Evolutionary conservation across 441 rosid genomes (phyloP).

Genomic region (Hura crepitans): DNA sequence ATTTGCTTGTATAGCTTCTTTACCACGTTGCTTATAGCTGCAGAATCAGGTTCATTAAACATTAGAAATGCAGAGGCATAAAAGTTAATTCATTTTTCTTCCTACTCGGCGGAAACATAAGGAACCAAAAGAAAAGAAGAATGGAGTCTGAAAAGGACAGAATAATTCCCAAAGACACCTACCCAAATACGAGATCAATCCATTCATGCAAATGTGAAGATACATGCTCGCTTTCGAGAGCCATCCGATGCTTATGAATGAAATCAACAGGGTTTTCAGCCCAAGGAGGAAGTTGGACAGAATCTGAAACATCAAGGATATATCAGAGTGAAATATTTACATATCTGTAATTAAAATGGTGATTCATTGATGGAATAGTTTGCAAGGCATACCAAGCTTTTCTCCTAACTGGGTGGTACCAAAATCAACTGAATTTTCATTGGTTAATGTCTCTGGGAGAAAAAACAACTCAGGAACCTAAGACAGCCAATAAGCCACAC

Average conservation of each 20-base stretch:
- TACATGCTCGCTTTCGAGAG: constrained; percentile 96
- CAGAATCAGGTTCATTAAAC: constrained; percentile 30
- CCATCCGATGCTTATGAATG: constrained; percentile 90
- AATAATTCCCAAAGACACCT: constrained; percentile 26
- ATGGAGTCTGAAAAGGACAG: constrained; percentile 16
- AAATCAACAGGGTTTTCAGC: constrained; percentile 92
- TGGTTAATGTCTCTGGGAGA: constrained; percentile 90
- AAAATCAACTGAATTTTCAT: constrained; percentile 82
- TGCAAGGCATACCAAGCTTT: constrained; percentile 69
- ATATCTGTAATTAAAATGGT: not conserved
- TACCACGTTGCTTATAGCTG: constrained; percentile 98
- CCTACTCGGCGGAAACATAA: constrained; percentile 6
- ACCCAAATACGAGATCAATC: constrained; percentile 99
- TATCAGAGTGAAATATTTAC: constrained; percentile 1
- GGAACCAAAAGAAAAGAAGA: constrained; percentile 18
- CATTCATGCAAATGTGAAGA: constrained; percentile 97
- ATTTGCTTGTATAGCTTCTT: constrained; percentile 92
- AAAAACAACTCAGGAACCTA: constrained; percentile 99
- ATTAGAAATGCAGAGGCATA: constrained; percentile 1
- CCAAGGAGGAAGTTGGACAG: constrained; percentile 94
- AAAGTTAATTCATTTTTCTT: not conserved
- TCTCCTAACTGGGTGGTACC: constrained; percentile 91
- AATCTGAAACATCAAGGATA: constrained; percentile 48
- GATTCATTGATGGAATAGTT: not conserved
- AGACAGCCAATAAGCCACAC: constrained; percentile 15